Conservation (phyloP, 495 filamentous ascomycete genomes). For the Pyronema domesticum region DNA sequence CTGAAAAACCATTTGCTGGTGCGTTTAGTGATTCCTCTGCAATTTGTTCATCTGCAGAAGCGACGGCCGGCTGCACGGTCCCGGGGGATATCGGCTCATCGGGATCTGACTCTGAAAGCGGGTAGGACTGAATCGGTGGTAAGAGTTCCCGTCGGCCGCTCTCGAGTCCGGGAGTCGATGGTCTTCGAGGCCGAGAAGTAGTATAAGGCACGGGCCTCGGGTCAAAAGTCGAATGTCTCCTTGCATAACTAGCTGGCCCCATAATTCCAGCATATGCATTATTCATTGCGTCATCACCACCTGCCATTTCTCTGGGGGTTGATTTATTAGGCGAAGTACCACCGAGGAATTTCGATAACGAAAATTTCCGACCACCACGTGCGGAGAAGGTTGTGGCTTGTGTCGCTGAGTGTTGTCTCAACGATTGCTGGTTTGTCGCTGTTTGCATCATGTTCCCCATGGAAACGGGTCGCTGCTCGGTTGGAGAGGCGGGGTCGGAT, state of each 20-base stretch:
- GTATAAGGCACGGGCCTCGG: conserved; percentile 4
- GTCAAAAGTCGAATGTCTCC: conserved; percentile 10
- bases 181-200: conserved; percentile 5
- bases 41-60: neutral
- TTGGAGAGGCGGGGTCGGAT: conserved; percentile 17
- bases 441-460: conserved; percentile 1
- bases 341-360: conserved; percentile 17
- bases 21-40: neutral
- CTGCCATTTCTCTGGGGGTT: conserved; percentile 2
- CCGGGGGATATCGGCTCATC: conserved; percentile 7
- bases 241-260: conserved; percentile 9
- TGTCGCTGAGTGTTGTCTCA: conserved; percentile 4
- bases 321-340: conserved; percentile 6
- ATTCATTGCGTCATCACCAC: conserved; percentile 4
- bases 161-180: conserved; percentile 6
- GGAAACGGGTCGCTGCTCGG: conserved; percentile 15
- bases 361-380: conserved; percentile 9
- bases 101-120: conserved; percentile 11
- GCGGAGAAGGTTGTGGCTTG: conserved; percentile 1
- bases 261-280: conserved; percentile 11
- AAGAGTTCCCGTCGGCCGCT: conserved; percentile 3
- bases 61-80: neutral
- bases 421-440: conserved; percentile 4
- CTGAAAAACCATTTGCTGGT: neutral
- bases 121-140: conserved; percentile 15